phyloP scores from a whole-genome alignment of 2,329 filamentous ascomycete species.

The Hyphodiscus sp. region DNA sequence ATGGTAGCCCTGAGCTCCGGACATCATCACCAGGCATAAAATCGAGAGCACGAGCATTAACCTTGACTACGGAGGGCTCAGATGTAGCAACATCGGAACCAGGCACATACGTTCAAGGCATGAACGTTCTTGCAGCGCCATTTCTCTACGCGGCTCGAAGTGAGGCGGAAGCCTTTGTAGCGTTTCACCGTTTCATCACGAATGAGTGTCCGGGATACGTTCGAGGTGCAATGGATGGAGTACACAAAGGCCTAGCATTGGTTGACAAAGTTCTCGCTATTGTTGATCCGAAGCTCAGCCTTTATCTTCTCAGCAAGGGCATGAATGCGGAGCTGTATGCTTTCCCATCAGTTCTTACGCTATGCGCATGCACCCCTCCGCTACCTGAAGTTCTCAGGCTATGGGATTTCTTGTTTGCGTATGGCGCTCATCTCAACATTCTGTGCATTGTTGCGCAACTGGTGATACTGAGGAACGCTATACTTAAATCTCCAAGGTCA shows the following conservation, averaged over 20 bases:
- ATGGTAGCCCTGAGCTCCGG: conserved; percentile 26
- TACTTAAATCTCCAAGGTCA: conserved; percentile 79
- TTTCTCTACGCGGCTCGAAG: conserved; percentile 93
- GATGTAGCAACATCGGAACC: conserved; percentile 57
- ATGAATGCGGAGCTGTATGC: conserved; percentile 93
- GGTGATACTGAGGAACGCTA: conserved; percentile 76
- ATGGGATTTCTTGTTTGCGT: conserved; percentile 97
- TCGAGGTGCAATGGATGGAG: conserved; percentile 91
- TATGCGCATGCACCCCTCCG: conserved; percentile 93
- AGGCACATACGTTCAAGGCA: conserved; percentile 93
- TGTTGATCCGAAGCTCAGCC: conserved; percentile 80
- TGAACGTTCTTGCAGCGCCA: conserved; percentile 95
- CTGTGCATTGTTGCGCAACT: conserved; percentile 95
- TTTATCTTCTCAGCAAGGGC: conserved; percentile 77
- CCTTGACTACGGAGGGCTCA: conserved; percentile 58
- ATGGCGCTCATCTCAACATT: conserved; percentile 90
- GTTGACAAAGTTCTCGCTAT: conserved; percentile 90
- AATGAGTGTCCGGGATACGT: conserved; percentile 90
- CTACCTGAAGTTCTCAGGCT: conserved; percentile 86
- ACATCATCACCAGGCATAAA: conserved; percentile 29
- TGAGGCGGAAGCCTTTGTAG: conserved; percentile 89
- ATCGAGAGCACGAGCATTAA: conserved; percentile 46
- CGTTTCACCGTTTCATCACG: conserved; percentile 83
- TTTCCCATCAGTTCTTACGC: conserved; percentile 87
- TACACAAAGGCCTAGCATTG: conserved; percentile 83